A percentile compares a stretch with the other conserved stretches of the same genome.
phyloP scores from a whole-genome alignment of 345 rosid species.

The Lepidium sativum region DNA sequence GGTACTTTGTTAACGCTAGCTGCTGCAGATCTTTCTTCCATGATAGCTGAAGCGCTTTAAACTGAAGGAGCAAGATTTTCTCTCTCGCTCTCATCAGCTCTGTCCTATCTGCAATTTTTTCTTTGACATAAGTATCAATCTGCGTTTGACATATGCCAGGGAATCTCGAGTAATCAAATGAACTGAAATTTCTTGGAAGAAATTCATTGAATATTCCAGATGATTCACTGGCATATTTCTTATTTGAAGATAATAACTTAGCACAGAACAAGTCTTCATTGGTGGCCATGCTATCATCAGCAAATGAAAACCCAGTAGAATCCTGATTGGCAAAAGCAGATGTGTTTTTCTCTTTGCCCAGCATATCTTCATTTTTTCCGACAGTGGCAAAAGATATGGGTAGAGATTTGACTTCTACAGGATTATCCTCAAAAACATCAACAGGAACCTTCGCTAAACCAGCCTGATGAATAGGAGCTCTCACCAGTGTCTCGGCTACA shows the following conservation, averaged over 20 bases:
- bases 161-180: slow-evolving; percentile 29
- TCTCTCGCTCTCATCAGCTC: slow-evolving; percentile 54
- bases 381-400: slow-evolving; percentile 18
- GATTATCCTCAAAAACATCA: slow-evolving; percentile 45
- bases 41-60: slow-evolving; percentile 56
- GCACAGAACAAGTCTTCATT: slow-evolving; percentile 36
- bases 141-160: slow-evolving; percentile 13
- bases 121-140: slow-evolving; percentile 35
- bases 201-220: slow-evolving; percentile 43
- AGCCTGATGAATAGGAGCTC: slow-evolving; percentile 30
- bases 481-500: slow-evolving; percentile 30
- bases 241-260: slow-evolving; percentile 48
- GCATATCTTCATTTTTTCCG: slow-evolving; percentile 23
- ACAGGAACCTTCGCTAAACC: slow-evolving; percentile 29
- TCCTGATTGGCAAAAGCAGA: slow-evolving; percentile 12
- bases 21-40: slow-evolving; percentile 85
- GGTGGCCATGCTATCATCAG: slow-evolving; percentile 11
- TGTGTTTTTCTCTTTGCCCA: slow-evolving; percentile 10
- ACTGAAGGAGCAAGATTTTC: slow-evolving; percentile 67
- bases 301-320: slow-evolving; percentile 15
- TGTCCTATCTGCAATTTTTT: slow-evolving; percentile 41
- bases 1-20: slow-evolving; percentile 44
- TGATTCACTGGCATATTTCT: slow-evolving; percentile 48
- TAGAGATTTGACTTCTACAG: slow-evolving; percentile 59
- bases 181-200: slow-evolving; percentile 34